These are phyloP conservation scores for Porodaedalea pini DNA, from an alignment of 1,284 basidiomycete genomes.

Conservation along the genomic window DNA sequence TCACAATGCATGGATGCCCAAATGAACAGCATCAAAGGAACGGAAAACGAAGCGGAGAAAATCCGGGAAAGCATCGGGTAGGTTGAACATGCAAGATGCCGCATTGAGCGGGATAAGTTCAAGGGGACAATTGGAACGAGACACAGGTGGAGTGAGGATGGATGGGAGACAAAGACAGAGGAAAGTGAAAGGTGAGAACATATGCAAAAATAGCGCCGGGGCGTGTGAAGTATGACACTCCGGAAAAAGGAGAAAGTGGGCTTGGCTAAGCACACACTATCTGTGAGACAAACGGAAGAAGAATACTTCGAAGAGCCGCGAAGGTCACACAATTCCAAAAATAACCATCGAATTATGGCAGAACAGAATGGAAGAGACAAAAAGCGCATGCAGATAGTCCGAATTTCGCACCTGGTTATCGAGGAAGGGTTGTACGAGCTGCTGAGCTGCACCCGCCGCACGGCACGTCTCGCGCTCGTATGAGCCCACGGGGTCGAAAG, in stretches of 20 bases:
- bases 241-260: neutral
- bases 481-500: constrained; percentile 93
- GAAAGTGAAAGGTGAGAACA: neutral
- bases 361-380: neutral
- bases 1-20: neutral
- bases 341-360: neutral
- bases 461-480: constrained; percentile 95
- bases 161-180: neutral
- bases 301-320: no score
- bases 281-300: neutral
- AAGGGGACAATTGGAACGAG: no score
- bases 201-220: neutral
- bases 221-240: neutral
- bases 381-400: constrained; percentile 20
- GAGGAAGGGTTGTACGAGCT: constrained; percentile 90
- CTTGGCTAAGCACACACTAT: neutral
- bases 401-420: constrained; percentile 80
- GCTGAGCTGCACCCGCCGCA: constrained; percentile 88
- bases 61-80: constrained; percentile 11
- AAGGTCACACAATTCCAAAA: neutral
- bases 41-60: neutral
- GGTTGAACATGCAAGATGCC: neutral
- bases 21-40: neutral
- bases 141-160: neutral
- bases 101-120: neutral